Base-by-base conservation (phyloP, 2,329 filamentous ascomycete genomes). In the Westerdykella ornata region DNA sequence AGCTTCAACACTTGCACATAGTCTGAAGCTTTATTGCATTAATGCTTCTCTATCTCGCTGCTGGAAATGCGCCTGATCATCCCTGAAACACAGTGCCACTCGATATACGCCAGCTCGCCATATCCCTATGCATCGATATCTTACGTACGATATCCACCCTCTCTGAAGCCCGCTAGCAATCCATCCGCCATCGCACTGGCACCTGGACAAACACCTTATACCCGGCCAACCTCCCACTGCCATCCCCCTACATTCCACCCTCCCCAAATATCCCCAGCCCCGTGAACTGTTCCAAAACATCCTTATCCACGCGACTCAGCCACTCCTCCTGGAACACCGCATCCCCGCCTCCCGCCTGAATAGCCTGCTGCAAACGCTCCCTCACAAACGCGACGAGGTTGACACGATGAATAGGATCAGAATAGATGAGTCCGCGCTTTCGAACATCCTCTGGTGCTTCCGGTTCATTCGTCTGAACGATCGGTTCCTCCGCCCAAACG, bases 271-370 rank as follows among this genome's bases (percentile, higher is more conserved):
- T 60, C 0, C 63, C 63, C 50, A 67, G 34, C 43, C 59, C 58
- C 1, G 51, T 52, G 51, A 88, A 90, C n/a, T 73, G 77, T 9
- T 70, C 70, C 46, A 90, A 53, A 13, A 89, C 76, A 44, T 88
- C 81, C 51, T 73, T 74, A 62, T 92, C 86, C 18, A 92, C 84
- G 47, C 88, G 85, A n/a, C 73, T 73, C 12, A 80, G 66, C 78
- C 82, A 89, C 38, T 82, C 73, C 41, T 77, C 73, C 59, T 82
- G 74, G 60, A 92, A 90, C 3, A 60, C 67, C 37, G 76, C 71
- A 52, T 82, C 76, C 0, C 84, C 84, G 2, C 85, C 85, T 3
- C 72, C 72, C 3, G 72, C 68, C 38, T 69, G 68, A 15, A 88
- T 75, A 4, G 82, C 67, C 12, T 72, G 69, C 42, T 77, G 71